Base-by-base conservation (phyloP, 805 yeast genomes). In the Candida patagonica region DNA sequence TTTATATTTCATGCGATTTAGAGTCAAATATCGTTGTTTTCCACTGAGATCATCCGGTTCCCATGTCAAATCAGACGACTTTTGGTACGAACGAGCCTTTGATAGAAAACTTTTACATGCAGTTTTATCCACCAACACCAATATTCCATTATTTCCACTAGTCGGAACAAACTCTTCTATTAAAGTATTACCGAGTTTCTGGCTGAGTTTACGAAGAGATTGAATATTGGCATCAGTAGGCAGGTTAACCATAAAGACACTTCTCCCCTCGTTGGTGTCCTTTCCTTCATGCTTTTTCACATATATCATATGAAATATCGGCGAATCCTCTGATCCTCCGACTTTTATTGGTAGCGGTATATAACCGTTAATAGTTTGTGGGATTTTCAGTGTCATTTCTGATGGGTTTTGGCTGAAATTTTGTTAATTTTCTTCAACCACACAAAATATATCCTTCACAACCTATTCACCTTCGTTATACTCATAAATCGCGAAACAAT, bases 241-340 rank as follows among this genome's bases (percentile, higher is more conserved):
- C 30, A 86, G 61, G 55, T 88, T 87, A 42, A 81, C 75, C 5
- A 80, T 56, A 60, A 88, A 88, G n/a, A 88, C 58, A 22, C 82
- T 70, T 38, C 82, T 66, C 38, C 71, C 70, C 5, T 37, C 34
- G 6, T 29, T 24, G n/a, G 43, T 43, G 2, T 30, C 24, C 5
- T 22, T 24, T 13, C 38, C 24, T 22, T 42, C 46, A 26, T 52
- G 54, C 32, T 44, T 43, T 30, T 42, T 41, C 7, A 47, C 32
- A 30, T 50, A 51, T 6, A 49, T 36, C 9, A 46, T 33, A 34
- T 50, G 53, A 32, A 37, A 41, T 10, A 45, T 35, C 10, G 27
- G 6, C 9, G 31, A 26, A 15, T 35, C 24, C 8, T 30, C 37
- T 23, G 19, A 15, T 17, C 16, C 30, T 20, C 22, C 38, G 12